Conservation (phyloP, 2,329 filamentous ascomycete genomes). For the Niveomyces coronatus region DNA sequence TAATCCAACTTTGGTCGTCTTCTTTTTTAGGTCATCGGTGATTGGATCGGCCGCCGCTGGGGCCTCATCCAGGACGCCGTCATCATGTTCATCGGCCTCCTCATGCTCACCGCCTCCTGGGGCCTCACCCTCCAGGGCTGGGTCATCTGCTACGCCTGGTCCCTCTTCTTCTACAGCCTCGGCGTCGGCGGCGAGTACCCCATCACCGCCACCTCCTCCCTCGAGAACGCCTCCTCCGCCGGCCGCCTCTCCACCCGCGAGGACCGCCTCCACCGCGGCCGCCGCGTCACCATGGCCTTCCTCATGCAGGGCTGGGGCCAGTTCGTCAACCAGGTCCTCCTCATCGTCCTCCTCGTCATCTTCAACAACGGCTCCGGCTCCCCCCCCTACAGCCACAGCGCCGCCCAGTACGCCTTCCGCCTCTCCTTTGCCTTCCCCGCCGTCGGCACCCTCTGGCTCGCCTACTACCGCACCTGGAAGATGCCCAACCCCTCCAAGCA, state of each 20-base stretch:
- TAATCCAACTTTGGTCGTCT: no score
- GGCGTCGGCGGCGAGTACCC: constrained; percentile 83
- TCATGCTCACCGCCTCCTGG: constrained; percentile 90
- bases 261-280: constrained; percentile 88
- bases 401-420: constrained; percentile 84
- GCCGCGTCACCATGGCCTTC: constrained; percentile 92
- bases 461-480: constrained; percentile 93
- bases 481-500: constrained; percentile 84
- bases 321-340: constrained; percentile 81
- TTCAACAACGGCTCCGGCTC: constrained; percentile 70
- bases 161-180: constrained; percentile 66
- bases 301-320: constrained; percentile 99
- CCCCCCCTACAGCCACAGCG: constrained; percentile 65
- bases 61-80: constrained; percentile 88
- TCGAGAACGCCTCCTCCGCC: constrained; percentile 80
- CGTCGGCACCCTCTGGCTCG: constrained; percentile 83
- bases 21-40: constrained; percentile 39
- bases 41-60: constrained; percentile 82
- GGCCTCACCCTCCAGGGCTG: constrained; percentile 79
- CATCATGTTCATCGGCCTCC: constrained; percentile 87
- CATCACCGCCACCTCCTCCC: constrained; percentile 90
- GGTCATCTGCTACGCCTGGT: constrained; percentile 96
- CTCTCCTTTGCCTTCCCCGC: constrained; percentile 87
- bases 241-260: constrained; percentile 84
- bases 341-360: constrained; percentile 78